These are phyloP conservation scores for Tetrahymena elliotti DNA, from an alignment of 73 alveolate species.

Conservation along the genomic window DNA sequence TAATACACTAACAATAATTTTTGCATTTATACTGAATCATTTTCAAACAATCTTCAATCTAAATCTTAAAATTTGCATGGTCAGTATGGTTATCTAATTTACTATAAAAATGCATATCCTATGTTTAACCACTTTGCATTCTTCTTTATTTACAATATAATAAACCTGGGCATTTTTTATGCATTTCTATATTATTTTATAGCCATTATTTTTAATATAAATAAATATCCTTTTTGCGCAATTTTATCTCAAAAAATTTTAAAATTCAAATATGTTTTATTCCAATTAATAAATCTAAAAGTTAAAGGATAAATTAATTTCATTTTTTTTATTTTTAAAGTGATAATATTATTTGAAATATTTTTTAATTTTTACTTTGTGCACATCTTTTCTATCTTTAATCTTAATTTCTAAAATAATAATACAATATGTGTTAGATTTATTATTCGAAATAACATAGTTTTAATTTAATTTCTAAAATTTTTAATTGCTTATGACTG, in stretches of 20 bases:
- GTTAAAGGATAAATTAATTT: too few relatives aligned
- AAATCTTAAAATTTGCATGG: background rate
- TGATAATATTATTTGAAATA: too few relatives aligned
- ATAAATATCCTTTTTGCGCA: too few relatives aligned
- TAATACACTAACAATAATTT: background rate
- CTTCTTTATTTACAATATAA: background rate
- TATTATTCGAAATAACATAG: background rate
- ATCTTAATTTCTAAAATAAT: background rate
- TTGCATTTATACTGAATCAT: background rate
- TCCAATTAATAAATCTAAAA: too few relatives aligned
- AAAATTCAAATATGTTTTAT: too few relatives aligned
- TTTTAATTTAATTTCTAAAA: too few relatives aligned
- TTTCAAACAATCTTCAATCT: background rate
- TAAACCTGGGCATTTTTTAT: background rate
- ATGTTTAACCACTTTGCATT: background rate
- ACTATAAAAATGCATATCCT: background rate
- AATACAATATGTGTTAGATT: background rate
- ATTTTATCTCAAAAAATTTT: too few relatives aligned
- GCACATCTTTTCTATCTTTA: background rate
- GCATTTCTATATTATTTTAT: background rate
- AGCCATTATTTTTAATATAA: too few relatives aligned
- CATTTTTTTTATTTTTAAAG: too few relatives aligned
- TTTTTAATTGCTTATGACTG: background rate
- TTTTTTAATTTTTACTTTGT: background rate
- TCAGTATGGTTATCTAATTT: background rate